Percentiles rank a stretch among this genome's conserved stretches.
Conservation (phyloP, 257 asterid genomes). For the Phtheirospermum japonicum region DNA sequence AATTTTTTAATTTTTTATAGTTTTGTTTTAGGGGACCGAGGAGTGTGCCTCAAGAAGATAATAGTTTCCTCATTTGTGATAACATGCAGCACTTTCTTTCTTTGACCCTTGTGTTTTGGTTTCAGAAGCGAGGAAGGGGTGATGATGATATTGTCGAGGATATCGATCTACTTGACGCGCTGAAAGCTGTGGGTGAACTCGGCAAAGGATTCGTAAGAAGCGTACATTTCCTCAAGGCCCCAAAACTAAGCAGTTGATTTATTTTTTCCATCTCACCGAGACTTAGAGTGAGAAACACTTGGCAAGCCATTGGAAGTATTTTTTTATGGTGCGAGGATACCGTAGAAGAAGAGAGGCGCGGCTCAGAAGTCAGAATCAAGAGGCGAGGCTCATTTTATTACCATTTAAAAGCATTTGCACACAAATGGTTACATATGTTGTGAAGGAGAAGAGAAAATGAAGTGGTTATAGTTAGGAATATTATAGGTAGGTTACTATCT, state of each 20-base stretch:
- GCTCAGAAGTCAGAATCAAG: too few species aligned
- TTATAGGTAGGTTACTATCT: background rate
- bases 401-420: too few species aligned
- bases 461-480: background rate
- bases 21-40: too few species aligned
- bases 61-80: too few species aligned
- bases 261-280: background rate
- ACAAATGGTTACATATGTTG: too few species aligned
- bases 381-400: too few species aligned
- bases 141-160: conserved; percentile 37
- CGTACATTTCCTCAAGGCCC: conserved; percentile 67
- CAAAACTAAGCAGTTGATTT: conserved; percentile 39
- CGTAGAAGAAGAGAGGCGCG: too few species aligned
- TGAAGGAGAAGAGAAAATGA: background rate
- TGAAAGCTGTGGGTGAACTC: conserved; percentile 65
- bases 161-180: conserved; percentile 38
- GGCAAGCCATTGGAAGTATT: too few species aligned
- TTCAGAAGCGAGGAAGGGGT: conserved; percentile 86
- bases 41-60: too few species aligned
- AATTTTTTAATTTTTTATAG: too few species aligned
- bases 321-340: too few species aligned
- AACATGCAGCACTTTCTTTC: background rate
- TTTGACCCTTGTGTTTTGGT: conserved; percentile 16
- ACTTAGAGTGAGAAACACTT: too few species aligned
- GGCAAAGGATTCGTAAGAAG: conserved; percentile 91